phyloP scores from a whole-genome alignment of 2,329 filamentous ascomycete species.

The Bipolaris gigantea region DNA sequence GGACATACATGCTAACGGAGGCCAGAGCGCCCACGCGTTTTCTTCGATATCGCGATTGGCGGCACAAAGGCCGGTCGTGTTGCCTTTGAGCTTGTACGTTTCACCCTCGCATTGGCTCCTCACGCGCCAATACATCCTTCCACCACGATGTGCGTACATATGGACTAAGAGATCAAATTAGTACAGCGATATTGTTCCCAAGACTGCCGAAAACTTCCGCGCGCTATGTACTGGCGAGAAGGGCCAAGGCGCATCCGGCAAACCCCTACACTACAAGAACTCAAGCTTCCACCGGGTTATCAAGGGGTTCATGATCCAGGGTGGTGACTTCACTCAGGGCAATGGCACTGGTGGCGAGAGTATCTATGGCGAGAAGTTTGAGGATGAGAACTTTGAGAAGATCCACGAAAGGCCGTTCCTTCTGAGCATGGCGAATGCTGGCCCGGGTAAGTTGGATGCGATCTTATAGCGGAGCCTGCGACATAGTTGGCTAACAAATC shows the following conservation, averaged over 20 bases:
- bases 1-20: slow-evolving; percentile 7
- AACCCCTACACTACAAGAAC: slow-evolving; percentile 89
- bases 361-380: slow-evolving; percentile 97
- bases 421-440: slow-evolving; percentile 97
- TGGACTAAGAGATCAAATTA: slow-evolving; percentile 19
- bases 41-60: slow-evolving; percentile 88
- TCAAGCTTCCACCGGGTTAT: slow-evolving; percentile 95
- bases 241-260: slow-evolving; percentile 76
- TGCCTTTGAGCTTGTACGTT: slow-evolving; percentile 76
- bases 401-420: slow-evolving; percentile 94
- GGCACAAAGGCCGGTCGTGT: slow-evolving; percentile 73
- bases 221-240: slow-evolving; percentile 94
- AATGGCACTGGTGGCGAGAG: slow-evolving; percentile 96
- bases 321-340: slow-evolving; percentile 92
- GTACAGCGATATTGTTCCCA: slow-evolving; percentile 69
- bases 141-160: neutral
- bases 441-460: slow-evolving; percentile 65
- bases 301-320: slow-evolving; percentile 98
- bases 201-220: slow-evolving; percentile 96
- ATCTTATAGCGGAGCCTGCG: neutral
- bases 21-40: slow-evolving; percentile 74
- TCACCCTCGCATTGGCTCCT: neutral
- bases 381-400: slow-evolving; percentile 90
- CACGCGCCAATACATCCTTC: neutral
- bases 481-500: slow-evolving; percentile 10